Base-by-base conservation (phyloP, 129 eudicot species). In the Calendula officinalis region DNA sequence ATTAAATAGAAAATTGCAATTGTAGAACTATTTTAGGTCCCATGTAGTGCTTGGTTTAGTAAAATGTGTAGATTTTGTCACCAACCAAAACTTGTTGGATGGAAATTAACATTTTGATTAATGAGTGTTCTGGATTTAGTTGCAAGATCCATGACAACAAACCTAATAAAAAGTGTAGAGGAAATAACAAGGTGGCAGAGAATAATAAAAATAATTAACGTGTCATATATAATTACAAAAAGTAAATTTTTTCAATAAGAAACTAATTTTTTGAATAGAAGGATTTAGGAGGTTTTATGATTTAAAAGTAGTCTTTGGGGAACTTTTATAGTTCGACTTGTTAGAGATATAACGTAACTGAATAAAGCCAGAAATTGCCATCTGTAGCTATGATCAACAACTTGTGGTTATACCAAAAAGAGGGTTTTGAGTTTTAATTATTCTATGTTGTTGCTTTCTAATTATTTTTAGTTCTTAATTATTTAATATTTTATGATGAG, bases 401-500 rank as follows among this genome's bases (percentile, higher is more conserved):
- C 22, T 13, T 48, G 7, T 48, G 5, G 7, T 35, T 33, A n/a
- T n/a, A 0, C 48, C 13, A 8, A 38, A 22, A 0, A 22, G 2
- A 0, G 30, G 2, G 3, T 22, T 38, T 6, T 37, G 22, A 8
- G 5, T 1, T 64, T 36, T 6, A 16, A 9, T 3, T 9, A 2
- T 15, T 12, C 5, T 14, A 44, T 14, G 36, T 14, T 40, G n/a
- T 38, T 58, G 66, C 40, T 44, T 3, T 57, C 8, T 43, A 56
- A 42, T 55, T 17, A 56, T 41, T 3, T 30, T 40, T 35, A 62
- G 47, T 4, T 17, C 17, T 62, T 63, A 11, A 43, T 56, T 12
- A 34, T 54, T 57, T 59, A 22, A 22, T 22, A 10, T 70, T 64
- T 32, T 49, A 43, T 34, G 10, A 7, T 83, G 84, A 41, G 74